Evolutionary conservation across 73 alveolate genomes (phyloP).

Genomic region (Paramecium pentaurelia): DNA sequence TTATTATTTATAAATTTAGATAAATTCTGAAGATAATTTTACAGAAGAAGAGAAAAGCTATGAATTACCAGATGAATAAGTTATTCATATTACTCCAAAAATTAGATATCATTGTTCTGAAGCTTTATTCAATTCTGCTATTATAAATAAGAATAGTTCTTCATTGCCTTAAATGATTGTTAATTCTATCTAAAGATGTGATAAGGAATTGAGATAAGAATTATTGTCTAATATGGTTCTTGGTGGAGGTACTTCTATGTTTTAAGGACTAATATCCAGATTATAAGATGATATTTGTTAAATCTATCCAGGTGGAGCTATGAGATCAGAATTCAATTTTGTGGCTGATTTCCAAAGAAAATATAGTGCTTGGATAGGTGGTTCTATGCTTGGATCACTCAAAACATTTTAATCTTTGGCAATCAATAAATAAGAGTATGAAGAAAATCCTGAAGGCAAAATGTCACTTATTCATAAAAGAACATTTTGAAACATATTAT

Average conservation of each 20-base stretch:
- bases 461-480: conserved; percentile 45
- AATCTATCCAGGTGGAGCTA: background rate
- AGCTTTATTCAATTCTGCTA: background rate
- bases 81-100: conserved; percentile 23
- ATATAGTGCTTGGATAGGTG: conserved; percentile 62
- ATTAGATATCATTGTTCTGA: conserved; percentile 48
- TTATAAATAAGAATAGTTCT: background rate
- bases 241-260: conserved; percentile 59
- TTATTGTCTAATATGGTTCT: conserved; percentile 40
- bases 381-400: conserved; percentile 58
- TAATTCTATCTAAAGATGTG: conserved; percentile 52
- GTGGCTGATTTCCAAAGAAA: conserved; percentile 53
- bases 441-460: conserved; percentile 61
- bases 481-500: conserved; percentile 41
- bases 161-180: conserved; percentile 38
- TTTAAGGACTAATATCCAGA: conserved; percentile 24
- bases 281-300: conserved; percentile 21
- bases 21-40: background rate
- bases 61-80: conserved; percentile 58
- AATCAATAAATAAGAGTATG: conserved; percentile 44
- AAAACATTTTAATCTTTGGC: conserved; percentile 52
- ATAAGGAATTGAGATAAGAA: conserved; percentile 45
- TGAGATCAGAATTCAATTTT: conserved; percentile 51
- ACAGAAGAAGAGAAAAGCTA: conserved; percentile 50
- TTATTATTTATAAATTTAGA: background rate